Evolutionary conservation across 106 monocot genomes (phyloP), one percentile per base, ranked within the genome.

Genomic region (Apostasia shenzhenica): DNA sequence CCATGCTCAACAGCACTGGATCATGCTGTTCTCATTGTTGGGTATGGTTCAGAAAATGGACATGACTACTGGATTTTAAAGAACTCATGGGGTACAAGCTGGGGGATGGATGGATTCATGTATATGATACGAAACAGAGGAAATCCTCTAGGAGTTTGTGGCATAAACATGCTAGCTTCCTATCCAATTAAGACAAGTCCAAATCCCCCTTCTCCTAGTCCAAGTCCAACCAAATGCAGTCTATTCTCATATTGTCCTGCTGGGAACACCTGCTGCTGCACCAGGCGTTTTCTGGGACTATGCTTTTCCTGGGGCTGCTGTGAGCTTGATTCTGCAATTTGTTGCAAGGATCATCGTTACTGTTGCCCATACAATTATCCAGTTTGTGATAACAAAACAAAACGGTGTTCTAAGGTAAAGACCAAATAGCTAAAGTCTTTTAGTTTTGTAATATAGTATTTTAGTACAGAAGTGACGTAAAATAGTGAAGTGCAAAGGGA

Each of bases 251-350:
- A 78, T 49, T 93, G 90, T 45, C 87, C 89, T 10, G 75, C 69
- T 56, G 90, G 85, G 57, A 85, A 55, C 75, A 99, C 99, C 4
- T 93, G 99, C 74, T 93, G 99, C 68, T 99, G 99, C 77, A 74
- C 59, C 7, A 67, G 74, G 77, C 76, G 73, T 48, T 6, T 90
- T n/a, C 77, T 99, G 4, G 99, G 99, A 41, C 1, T 90, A 1
- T 99, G 99, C 63, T 57, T 99, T 72, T 87, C 87, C 4, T 99
- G 93, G 92, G 76, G 93, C 45, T 99, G 99, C 72, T 99, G 99
- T 67, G 93, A 78, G 42, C 79, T 93, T 47, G 85, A 90, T 0
- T 85, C 78, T 38, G 93, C 99, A 63, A 85, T 99, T 62, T 99
- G 99, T 67, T 93, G 99, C 70, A 81, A 99, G 64, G 93, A 90